A percentile compares a stretch with the other conserved stretches of the same genome.
phyloP scores from a whole-genome alignment of 306 rosid species.

The Vicia villosa region DNA sequence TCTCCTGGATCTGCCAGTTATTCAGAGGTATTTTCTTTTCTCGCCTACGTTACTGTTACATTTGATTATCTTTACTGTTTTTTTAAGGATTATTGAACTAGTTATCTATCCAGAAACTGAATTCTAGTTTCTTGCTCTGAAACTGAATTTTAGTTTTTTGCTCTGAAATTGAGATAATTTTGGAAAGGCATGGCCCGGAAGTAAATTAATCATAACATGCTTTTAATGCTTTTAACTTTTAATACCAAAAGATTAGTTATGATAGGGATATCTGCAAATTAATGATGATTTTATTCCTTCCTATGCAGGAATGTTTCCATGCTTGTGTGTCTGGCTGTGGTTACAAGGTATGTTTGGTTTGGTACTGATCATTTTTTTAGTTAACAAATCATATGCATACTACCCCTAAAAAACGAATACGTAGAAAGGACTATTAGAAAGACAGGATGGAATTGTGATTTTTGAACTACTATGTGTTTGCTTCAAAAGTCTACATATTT shows the following conservation, averaged over 20 bases:
- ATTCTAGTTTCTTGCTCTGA: too few relatives aligned
- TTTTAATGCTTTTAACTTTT: neutral
- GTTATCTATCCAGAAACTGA: constrained; percentile 1
- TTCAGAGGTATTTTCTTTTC: constrained; percentile 62
- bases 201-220: neutral
- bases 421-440: too few relatives aligned
- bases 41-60: neutral
- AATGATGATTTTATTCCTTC: constrained; percentile 38
- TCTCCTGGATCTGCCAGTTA: constrained; percentile 81
- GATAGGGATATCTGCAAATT: constrained; percentile 1
- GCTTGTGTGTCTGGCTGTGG: constrained; percentile 97
- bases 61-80: neutral
- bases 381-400: neutral
- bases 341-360: constrained; percentile 68
- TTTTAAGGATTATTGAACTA: neutral
- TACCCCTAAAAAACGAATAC: too few relatives aligned
- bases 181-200: neutral
- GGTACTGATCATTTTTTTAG: neutral
- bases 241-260: constrained; percentile 10
- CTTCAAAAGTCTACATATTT: too few relatives aligned
- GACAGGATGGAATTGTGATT: too few relatives aligned
- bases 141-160: constrained; percentile 6
- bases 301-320: constrained; percentile 73
- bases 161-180: neutral
- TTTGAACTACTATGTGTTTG: too few relatives aligned